phyloP scores from a whole-genome alignment of 495 filamentous ascomycete species.

The Talaromyces wortmannii region DNA sequence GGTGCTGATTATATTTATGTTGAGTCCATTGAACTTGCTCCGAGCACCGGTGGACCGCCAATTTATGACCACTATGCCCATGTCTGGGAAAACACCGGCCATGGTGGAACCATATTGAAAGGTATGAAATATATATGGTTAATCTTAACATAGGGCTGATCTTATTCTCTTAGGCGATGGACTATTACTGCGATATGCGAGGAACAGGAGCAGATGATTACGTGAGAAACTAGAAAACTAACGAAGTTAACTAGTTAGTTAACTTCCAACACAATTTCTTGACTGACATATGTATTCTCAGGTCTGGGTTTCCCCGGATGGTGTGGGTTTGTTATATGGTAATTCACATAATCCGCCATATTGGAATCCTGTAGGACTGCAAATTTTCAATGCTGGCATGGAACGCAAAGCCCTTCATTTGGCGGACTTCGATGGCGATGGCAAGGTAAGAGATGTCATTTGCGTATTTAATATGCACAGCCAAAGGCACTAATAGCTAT shows the following conservation, averaged over 20 bases:
- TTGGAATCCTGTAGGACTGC: slow-evolving; percentile 4
- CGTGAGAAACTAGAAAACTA: background rate
- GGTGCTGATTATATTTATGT: too few relatives aligned
- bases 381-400: slow-evolving; percentile 7
- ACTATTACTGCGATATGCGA: too few relatives aligned
- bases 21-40: too few relatives aligned
- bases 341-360: slow-evolving; percentile 4
- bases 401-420: slow-evolving; percentile 18
- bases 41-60: too few relatives aligned
- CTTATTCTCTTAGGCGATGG: too few relatives aligned
- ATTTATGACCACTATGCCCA: too few relatives aligned
- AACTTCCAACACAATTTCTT: background rate
- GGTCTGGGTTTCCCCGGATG: slow-evolving; percentile 1
- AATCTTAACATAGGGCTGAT: too few relatives aligned
- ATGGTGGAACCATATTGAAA: too few relatives aligned
- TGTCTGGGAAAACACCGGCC: too few relatives aligned
- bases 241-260: too few relatives aligned
- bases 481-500: background rate
- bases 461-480: background rate
- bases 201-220: background rate
- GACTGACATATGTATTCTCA: background rate
- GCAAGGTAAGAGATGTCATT: background rate
- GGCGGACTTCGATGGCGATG: slow-evolving; percentile 20
- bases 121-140: too few relatives aligned
- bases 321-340: slow-evolving; percentile 4